Conservation (phyloP, 116 monocot species). For the Dioscorea cayenensis region DNA sequence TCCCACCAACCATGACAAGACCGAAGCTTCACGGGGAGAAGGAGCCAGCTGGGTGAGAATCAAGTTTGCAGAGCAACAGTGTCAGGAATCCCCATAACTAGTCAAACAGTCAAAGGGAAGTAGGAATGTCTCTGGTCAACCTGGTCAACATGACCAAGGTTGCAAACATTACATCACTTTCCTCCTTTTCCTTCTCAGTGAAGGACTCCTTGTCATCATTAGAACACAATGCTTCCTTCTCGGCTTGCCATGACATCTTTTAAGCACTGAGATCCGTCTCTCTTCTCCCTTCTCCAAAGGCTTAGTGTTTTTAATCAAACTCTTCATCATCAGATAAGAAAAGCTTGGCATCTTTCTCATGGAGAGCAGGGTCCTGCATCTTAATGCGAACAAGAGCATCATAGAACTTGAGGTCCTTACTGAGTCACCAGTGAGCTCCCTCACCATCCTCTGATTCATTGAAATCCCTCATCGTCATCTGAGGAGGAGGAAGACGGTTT, state of each 20-base stretch:
- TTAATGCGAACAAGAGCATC: conserved; percentile 54
- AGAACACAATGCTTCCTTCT: no score
- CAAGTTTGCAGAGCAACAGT: no score
- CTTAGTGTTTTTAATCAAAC: conserved; percentile 4
- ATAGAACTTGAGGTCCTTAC: conserved; percentile 44
- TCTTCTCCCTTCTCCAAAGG: conserved; percentile 26
- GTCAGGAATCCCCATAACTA: no score
- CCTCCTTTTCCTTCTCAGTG: no score
- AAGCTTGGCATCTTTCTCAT: conserved; percentile 46
- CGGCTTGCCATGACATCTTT: conserved; percentile 80
- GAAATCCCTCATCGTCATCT: conserved; percentile 10
- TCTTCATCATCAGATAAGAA: conserved; percentile 43
- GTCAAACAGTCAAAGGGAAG: no score
- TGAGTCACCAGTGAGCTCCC: conserved; percentile 18
- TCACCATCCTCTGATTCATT: conserved; percentile 6
- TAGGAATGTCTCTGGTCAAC: no score
- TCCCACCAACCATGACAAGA: no score
- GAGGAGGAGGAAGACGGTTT: conserved; percentile 4
- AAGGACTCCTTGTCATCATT: no score
- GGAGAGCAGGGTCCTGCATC: conserved; percentile 48
- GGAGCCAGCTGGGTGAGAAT: no score
- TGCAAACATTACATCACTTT: no score
- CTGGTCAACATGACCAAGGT: no score
- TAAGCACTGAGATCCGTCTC: conserved; percentile 68
- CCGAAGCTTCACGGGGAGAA: no score